Percentiles rank a stretch among this genome's conserved stretches.
phyloP scores from a whole-genome alignment of 345 rosid genomes.

The Kernera saxatilis region DNA sequence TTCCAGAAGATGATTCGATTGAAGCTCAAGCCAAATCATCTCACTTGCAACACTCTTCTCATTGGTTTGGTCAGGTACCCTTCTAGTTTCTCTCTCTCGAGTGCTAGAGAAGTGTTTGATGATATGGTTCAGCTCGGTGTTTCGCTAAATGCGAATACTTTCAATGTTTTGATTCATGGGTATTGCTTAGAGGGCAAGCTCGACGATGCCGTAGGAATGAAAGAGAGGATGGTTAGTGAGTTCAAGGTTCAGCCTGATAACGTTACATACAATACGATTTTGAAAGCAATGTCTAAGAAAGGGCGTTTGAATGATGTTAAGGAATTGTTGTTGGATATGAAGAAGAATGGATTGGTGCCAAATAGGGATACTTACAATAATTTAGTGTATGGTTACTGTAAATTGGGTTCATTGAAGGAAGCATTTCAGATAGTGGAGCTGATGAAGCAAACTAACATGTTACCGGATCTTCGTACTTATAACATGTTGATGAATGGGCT shows the following conservation, averaged over 20 bases:
- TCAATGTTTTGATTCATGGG: constrained; percentile 66
- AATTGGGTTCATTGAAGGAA: constrained; percentile 65
- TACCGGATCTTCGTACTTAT: constrained; percentile 66
- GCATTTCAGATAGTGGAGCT: constrained; percentile 58
- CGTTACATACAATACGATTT: constrained; percentile 63
- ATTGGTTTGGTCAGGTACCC: constrained; percentile 62
- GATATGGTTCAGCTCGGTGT: constrained; percentile 52
- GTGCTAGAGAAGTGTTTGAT: constrained; percentile 48
- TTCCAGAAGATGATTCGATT: constrained; percentile 60
- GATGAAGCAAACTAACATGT: constrained; percentile 51
- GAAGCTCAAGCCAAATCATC: constrained; percentile 48
- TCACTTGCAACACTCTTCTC: constrained; percentile 67
- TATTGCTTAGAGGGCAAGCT: constrained; percentile 63
- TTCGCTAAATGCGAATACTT: constrained; percentile 40
- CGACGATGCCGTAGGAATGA: constrained; percentile 41
- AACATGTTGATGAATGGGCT: constrained; percentile 62
- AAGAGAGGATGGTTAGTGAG: constrained; percentile 49
- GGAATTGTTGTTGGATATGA: constrained; percentile 66
- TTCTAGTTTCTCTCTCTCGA: constrained; percentile 44
- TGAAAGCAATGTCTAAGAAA: constrained; percentile 65
- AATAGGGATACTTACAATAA: constrained; percentile 53
- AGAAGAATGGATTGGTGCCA: constrained; percentile 52
- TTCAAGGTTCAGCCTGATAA: constrained; percentile 56
- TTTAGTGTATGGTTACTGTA: constrained; percentile 69
- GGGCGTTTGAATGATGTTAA: constrained; percentile 65